Conservation (phyloP, 208 protist genomes). For the Crithidia brevicula region DNA sequence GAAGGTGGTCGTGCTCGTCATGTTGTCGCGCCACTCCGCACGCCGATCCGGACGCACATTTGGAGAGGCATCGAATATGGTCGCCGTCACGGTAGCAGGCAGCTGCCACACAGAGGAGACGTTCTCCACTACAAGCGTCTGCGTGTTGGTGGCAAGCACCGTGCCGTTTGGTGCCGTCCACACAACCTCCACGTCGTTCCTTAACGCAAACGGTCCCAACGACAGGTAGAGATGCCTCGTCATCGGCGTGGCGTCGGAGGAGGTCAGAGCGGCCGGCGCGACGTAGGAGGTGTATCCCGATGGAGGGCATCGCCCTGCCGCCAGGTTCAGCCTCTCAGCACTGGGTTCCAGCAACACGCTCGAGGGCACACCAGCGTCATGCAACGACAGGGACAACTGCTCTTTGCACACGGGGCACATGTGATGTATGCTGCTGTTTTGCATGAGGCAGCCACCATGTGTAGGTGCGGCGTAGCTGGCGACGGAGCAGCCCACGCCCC, state of each 20-base stretch:
- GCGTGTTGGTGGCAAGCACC: slow-evolving; percentile 16
- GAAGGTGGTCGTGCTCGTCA: slow-evolving; percentile 12
- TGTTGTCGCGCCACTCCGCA: background rate
- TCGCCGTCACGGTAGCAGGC: slow-evolving; percentile 14
- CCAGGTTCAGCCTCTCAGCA: slow-evolving; percentile 17
- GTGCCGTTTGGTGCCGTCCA: slow-evolving; percentile 34
- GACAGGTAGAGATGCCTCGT: slow-evolving; percentile 23
- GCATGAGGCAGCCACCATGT: slow-evolving; percentile 54
- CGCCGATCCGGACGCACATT: slow-evolving; percentile 3
- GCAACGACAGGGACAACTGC: slow-evolving; percentile 45
- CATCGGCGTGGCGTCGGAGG: background rate
- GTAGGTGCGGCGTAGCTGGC: slow-evolving; percentile 57
- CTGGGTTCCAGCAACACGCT: background rate
- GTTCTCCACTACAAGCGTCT: slow-evolving; percentile 17
- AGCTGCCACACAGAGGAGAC: slow-evolving; percentile 29
- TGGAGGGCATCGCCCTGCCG: slow-evolving; percentile 46
- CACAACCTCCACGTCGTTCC: slow-evolving; percentile 37
- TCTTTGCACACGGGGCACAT: slow-evolving; percentile 76
- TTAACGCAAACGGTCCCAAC: slow-evolving; percentile 33
- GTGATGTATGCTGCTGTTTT: slow-evolving; percentile 36
- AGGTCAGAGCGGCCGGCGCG: background rate
- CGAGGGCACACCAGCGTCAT: slow-evolving; percentile 21
- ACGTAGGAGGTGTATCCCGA: slow-evolving; percentile 34
- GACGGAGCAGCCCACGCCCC: slow-evolving; percentile 46
- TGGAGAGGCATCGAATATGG: background rate